Conservation (phyloP, 1,284 basidiomycete genomes). For the Pterulicium gracile region DNA sequence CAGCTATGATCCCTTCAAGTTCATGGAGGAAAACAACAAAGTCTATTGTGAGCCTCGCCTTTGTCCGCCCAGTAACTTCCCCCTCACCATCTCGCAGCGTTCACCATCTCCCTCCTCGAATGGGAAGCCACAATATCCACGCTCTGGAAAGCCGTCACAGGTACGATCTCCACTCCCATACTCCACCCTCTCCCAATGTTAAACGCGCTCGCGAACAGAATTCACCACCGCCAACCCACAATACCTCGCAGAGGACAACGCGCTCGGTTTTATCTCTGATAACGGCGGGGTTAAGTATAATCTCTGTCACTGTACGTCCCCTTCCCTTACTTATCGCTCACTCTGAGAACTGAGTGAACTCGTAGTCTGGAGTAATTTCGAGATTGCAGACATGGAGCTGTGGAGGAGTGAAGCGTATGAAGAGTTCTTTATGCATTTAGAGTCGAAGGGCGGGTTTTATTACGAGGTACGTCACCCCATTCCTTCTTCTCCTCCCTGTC, state of each 20-base stretch:
- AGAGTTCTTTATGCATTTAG: slow-evolving; percentile 71
- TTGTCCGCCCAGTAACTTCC: background rate
- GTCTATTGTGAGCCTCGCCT: slow-evolving; percentile 43
- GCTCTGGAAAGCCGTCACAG: slow-evolving; percentile 62
- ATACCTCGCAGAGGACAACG: slow-evolving; percentile 58
- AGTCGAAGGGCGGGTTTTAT: slow-evolving; percentile 74
- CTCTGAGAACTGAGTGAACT: background rate
- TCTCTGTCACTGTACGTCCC: slow-evolving; percentile 64
- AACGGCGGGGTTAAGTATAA: slow-evolving; percentile 66
- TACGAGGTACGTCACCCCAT: slow-evolving; percentile 39
- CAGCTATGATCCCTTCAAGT: slow-evolving; percentile 69
- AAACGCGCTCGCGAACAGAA: slow-evolving; percentile 35
- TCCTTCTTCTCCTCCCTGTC: slow-evolving; percentile 5
- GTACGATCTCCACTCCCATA: slow-evolving; percentile 23
- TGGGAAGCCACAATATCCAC: slow-evolving; percentile 72
- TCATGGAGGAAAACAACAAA: slow-evolving; percentile 70
- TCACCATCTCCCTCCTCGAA: slow-evolving; percentile 71
- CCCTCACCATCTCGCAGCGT: no score
- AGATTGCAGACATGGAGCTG: slow-evolving; percentile 77
- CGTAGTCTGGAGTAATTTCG: slow-evolving; percentile 76
- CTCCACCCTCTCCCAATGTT: background rate
- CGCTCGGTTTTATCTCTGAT: slow-evolving; percentile 68
- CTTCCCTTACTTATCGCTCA: background rate
- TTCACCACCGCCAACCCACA: slow-evolving; percentile 62
- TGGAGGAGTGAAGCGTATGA: slow-evolving; percentile 71